Evolutionary conservation across 371 early-diverging fungal genomes (phyloP).

Genomic region (Capillidium heterosporum): DNA sequence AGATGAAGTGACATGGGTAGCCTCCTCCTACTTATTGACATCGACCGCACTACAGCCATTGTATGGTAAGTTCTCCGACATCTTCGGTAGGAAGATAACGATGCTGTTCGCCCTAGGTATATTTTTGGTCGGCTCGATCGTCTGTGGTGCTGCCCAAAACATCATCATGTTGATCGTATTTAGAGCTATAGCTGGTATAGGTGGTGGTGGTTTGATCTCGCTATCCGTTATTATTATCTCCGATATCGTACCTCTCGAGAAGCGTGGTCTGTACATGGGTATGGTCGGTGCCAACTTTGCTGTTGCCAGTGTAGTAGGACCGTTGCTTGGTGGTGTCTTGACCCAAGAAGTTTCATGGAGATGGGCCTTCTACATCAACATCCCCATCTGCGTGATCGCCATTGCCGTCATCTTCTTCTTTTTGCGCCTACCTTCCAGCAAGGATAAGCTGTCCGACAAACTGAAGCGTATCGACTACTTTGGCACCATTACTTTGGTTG

Average conservation of each 20-base stretch:
- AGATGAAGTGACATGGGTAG: conserved; percentile 46
- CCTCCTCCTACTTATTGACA: conserved; percentile 53
- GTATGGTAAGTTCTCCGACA: conserved; percentile 33
- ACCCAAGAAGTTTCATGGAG: conserved; percentile 28
- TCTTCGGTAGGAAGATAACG: conserved; percentile 43
- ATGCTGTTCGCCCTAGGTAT: conserved; percentile 29
- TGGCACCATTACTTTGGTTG: not conserved
- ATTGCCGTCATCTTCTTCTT: conserved; percentile 26
- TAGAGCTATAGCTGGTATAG: conserved; percentile 56
- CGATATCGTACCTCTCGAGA: conserved; percentile 8
- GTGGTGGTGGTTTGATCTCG: conserved; percentile 58
- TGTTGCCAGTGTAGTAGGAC: conserved; percentile 51
- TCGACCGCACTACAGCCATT: conserved; percentile 57
- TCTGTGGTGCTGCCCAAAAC: conserved; percentile 32
- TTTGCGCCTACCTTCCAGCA: conserved; percentile 23
- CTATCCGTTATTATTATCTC: conserved; percentile 50
- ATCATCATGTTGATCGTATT: conserved; percentile 42
- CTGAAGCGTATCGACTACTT: conserved; percentile 17
- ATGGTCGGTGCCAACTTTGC: conserved; percentile 29
- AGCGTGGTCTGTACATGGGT: conserved; percentile 32
- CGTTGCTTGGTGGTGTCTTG: conserved; percentile 53
- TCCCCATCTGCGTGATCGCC: conserved; percentile 41
- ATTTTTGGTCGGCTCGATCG: conserved; percentile 31
- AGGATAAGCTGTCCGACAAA: conserved; percentile 21
- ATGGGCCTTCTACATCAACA: conserved; percentile 63